Evolutionary conservation across 78 protist species (phyloP), one percentile per base, ranked within the genome.

Genomic region (Speleostelium caveatum): DNA sequence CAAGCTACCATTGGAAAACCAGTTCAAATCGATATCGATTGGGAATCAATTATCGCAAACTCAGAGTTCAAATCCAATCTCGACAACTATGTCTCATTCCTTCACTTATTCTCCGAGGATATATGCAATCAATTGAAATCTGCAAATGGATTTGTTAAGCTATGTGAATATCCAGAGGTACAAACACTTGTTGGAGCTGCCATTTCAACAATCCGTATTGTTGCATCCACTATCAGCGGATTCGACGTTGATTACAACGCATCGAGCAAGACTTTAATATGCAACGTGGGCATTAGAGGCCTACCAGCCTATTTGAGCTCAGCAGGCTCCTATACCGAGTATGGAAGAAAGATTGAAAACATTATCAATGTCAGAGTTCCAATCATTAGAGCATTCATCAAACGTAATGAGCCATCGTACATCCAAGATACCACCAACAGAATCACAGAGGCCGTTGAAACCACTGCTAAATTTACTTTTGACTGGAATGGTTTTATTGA

Each of bases 321-420:
- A 21, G 32, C 63, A 2, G 42, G 33, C 2, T 26, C 32, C 2
- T 83, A 68, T 32, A 79, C 67, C 22, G 2, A 14, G 1, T 69
- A 69, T 42, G 91, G 91, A 10, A 69, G 91, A 51, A 22, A 83
- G 76, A 60, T 83, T 83, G 91, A 83, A 36, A 69, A 56, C 32
- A 75, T 38, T 2, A 53, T 83, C 59, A 41, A 12, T 33, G 56
- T 67, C 1, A 74, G 91, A 63, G 3, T 71, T 14, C 30, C 22
- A 26, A 69, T 56, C 22, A 38, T 83, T 38, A 19, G 51, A 42
- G 91, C 75, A 22, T 83, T 42, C 14, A 83, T 83, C 68, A 38
- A 68, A 41, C 77, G 91, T 69, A 35, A 59, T 6, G 72, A 83
- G 28, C 39, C 58, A 3, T 14, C n/a, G 1, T 17, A 21, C 2